Percentiles rank a stretch among this genome's conserved stretches.
These are phyloP conservation scores for Eimeria maxima DNA, from an alignment of 169 alveolate species.

Conservation along the genomic window DNA sequence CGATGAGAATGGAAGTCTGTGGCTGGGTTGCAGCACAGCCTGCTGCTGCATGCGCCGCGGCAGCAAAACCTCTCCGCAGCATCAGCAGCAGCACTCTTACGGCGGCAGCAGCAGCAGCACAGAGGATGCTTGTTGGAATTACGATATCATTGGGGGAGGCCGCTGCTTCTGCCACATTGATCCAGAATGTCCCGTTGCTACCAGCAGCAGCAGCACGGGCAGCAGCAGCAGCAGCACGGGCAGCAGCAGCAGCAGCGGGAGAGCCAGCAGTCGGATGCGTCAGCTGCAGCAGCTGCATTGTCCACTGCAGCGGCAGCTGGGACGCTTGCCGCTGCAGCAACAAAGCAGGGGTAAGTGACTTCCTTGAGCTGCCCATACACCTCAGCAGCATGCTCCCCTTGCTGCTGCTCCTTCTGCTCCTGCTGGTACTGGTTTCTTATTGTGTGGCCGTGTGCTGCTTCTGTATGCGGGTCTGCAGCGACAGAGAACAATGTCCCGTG, in stretches of 20 bases:
- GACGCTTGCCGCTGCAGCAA: conserved; percentile 67
- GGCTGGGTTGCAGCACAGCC: conserved; percentile 16
- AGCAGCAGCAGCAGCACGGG: no score
- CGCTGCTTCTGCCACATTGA: conserved; percentile 64
- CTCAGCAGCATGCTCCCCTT: neutral
- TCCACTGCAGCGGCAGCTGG: conserved; percentile 7
- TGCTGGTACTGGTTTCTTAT: neutral
- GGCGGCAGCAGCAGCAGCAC: conserved; percentile 4
- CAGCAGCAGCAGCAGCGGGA: no score
- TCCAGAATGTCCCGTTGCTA: neutral
- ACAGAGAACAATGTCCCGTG: conserved; percentile 50
- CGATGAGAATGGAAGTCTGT: neutral
- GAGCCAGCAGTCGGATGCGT: no score
- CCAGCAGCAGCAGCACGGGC: neutral
- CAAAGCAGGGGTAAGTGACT: conserved; percentile 11
- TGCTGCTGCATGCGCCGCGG: no score
- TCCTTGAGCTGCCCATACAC: neutral
- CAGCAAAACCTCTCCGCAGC: no score
- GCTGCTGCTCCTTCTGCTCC: conserved; percentile 30
- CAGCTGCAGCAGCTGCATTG: neutral
- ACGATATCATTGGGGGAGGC: conserved; percentile 39
- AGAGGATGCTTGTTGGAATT: neutral
- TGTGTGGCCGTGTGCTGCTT: neutral
- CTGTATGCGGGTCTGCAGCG: conserved; percentile 1
- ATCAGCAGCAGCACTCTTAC: neutral